Conservation (phyloP, 257 asterid genomes). For the Capsicum chinense region DNA sequence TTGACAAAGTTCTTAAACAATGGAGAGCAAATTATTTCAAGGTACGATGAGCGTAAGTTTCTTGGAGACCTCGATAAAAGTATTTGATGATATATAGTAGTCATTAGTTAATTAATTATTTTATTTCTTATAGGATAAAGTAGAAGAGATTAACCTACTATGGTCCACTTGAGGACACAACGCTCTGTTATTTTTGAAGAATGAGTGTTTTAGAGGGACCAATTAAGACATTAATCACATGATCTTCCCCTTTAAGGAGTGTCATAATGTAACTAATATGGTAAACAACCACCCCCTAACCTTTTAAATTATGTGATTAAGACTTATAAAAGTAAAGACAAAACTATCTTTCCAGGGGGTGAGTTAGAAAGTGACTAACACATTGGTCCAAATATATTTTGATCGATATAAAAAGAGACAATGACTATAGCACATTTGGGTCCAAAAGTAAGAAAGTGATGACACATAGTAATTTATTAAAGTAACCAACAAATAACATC, state of each 20-base stretch:
- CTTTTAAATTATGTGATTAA: conserved; percentile 18
- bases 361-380: conserved; percentile 17
- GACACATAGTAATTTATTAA: background rate
- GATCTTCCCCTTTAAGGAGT: conserved; percentile 25
- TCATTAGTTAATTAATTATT: background rate
- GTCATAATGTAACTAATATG: conserved; percentile 22
- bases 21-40: background rate
- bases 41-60: background rate
- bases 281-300: background rate
- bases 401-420: background rate
- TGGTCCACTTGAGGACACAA: conserved; percentile 23
- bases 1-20: background rate
- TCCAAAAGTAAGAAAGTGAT: conserved; percentile 15
- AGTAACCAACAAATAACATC: conserved; percentile 24
- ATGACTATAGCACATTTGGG: conserved; percentile 12
- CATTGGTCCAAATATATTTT: conserved; percentile 2
- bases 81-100: background rate
- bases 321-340: conserved; percentile 28
- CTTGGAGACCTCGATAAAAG: background rate
- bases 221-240: conserved; percentile 11
- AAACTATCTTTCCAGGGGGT: conserved; percentile 24
- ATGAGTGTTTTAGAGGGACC: conserved; percentile 4
- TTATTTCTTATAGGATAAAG: background rate
- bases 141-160: background rate
- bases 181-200: background rate